phyloP scores from a whole-genome alignment of 768 basidiomycete species.

The Hemileccinum rubropunctum region DNA sequence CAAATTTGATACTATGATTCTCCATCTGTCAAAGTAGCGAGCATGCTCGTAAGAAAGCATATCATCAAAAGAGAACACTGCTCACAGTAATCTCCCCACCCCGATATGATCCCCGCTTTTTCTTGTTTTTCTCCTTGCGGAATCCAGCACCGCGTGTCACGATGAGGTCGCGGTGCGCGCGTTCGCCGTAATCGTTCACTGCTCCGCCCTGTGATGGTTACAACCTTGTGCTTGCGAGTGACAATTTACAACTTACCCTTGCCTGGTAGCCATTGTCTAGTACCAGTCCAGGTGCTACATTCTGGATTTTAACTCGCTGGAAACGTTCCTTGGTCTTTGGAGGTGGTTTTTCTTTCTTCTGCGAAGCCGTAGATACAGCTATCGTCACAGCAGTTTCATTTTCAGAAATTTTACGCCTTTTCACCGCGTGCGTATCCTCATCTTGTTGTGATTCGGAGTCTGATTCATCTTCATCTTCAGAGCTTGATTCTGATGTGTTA shows the following conservation, averaged over 20 bases:
- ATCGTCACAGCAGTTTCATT: conserved; percentile 49
- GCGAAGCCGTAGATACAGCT: conserved; percentile 40
- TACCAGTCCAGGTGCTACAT: conserved; percentile 39
- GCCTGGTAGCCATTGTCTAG: conserved; percentile 78
- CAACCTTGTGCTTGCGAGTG: neutral
- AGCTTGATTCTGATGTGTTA: conserved; percentile 15
- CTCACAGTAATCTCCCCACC: conserved; percentile 94
- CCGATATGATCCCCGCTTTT: conserved; percentile 91
- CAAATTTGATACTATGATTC: conserved; percentile 88
- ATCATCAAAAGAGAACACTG: conserved; percentile 3
- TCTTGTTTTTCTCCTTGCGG: conserved; percentile 99
- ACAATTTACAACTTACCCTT: conserved; percentile 50
- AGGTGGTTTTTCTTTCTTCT: conserved; percentile 20
- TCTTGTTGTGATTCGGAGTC: neutral
- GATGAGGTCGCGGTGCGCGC: conserved; percentile 82
- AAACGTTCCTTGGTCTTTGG: conserved; percentile 65
- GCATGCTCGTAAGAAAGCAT: neutral
- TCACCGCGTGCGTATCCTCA: conserved; percentile 37
- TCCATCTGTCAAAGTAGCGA: conserved; percentile 49
- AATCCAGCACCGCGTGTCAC: conserved; percentile 94
- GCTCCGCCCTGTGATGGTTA: conserved; percentile 50
- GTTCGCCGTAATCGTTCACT: conserved; percentile 81
- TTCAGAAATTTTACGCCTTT: conserved; percentile 60
- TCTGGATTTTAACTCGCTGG: conserved; percentile 70
- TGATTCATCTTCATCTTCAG: conserved; percentile 23